Percentiles rank a stretch among this genome's conserved stretches.
Evolutionary conservation across 1,139 yeast genomes (phyloP).

Genomic region (Saccharomyces hybrid): DNA sequence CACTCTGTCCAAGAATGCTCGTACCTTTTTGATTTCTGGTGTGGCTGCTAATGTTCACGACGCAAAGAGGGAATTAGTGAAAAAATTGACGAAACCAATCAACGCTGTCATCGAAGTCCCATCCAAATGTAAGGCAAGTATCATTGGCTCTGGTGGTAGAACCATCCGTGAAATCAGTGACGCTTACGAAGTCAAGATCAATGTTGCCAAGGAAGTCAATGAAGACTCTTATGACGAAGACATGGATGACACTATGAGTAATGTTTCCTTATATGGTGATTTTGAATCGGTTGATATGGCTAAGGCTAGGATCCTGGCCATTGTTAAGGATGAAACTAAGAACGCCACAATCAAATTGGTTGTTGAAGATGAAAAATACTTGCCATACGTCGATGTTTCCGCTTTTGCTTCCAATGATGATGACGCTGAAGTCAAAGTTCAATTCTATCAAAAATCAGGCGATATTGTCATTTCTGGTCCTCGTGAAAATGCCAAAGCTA

Average conservation of each 20-base stretch:
- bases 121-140: constrained; percentile 64
- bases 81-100: constrained; percentile 72
- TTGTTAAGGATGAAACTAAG: constrained; percentile 71
- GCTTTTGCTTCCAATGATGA: constrained; percentile 7
- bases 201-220: constrained; percentile 49
- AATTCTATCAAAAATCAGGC: constrained; percentile 16
- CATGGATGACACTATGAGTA: constrained; percentile 47
- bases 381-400: constrained; percentile 45
- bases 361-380: constrained; percentile 39
- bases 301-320: constrained; percentile 57
- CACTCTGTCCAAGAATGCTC: constrained; percentile 67
- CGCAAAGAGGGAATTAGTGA: constrained; percentile 73
- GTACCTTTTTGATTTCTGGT: constrained; percentile 84
- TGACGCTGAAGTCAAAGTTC: constrained; percentile 9
- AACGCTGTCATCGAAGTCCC: constrained; percentile 61
- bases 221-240: constrained; percentile 35
- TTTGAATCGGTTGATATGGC: constrained; percentile 76
- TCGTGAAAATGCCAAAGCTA: constrained; percentile 28
- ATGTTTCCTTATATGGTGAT: constrained; percentile 74
- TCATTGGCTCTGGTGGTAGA: constrained; percentile 87
- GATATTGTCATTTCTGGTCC: constrained; percentile 32
- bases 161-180: constrained; percentile 74
- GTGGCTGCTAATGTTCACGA: constrained; percentile 55
- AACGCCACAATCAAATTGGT: constrained; percentile 43
- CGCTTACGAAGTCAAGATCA: constrained; percentile 59